Evolutionary conservation across 306 rosid genomes (phyloP), one percentile per base, ranked within the genome.

Genomic region (Quercus mongolica): DNA sequence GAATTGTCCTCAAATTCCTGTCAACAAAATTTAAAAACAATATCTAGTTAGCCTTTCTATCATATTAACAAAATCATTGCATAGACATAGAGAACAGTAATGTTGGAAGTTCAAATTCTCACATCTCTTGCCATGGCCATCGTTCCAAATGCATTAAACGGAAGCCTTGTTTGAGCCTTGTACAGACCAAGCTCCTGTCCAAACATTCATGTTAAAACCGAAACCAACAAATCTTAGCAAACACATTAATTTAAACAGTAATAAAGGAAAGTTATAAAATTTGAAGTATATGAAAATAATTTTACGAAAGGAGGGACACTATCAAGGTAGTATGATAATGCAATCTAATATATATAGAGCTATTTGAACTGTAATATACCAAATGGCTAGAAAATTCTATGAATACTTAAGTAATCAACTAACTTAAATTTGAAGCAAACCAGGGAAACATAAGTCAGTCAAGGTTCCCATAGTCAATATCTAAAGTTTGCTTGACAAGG

Each of bases 121-220:
- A 95, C 99, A 70, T 95, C 99, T 92, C 99, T 90, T 52, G 99
- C 98, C 99, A 95, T 91, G 64, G 99, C 98, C 99, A 95, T 95
- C 23, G 99, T 95, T 84, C 99, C 99, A 72, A 95, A 95, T 51
- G 99, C 99, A 81, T 95, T 95, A 83, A 95, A 95, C 1, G 99
- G 99, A 81, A 95, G 97, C 87, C 86, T 92, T 77, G 98, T 92
- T 86, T 95, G 99, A 58, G 98, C 94, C 94, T 92, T 95, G 96
- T 95, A 95, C n/a, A 95, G 86, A 80, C 98, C 98, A 79, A 95
- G 96, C 78, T 95, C 99, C 98, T 95, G 91, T 65, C 41, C 74
- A 73, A 74, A 81, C 19, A 76, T 69, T 9, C 21, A 44, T 74
- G 73, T 74, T 74, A 71, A n/a, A 56, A 73, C 13, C 55, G 51